phyloP scores from a whole-genome alignment of 2,329 filamentous ascomycete species.

The Nemania sp. region DNA sequence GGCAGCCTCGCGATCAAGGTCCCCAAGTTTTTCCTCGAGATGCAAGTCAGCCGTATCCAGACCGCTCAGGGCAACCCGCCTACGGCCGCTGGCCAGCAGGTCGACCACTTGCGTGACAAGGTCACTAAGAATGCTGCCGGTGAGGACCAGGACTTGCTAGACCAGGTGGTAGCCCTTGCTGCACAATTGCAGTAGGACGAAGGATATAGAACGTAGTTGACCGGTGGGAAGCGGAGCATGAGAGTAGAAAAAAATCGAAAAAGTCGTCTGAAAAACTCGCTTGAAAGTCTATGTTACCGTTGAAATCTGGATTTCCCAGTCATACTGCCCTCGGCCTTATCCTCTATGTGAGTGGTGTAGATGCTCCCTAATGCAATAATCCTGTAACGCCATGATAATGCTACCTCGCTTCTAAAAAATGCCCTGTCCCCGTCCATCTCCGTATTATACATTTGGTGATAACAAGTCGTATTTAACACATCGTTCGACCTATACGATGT shows the following conservation, averaged over 20 bases:
- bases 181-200: constrained; percentile 36
- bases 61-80: constrained; percentile 69
- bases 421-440: constrained; percentile 24
- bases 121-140: constrained; percentile 66
- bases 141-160: constrained; percentile 61
- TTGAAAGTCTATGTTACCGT: neutral
- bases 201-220: neutral
- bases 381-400: constrained; percentile 44
- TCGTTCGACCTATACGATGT: constrained; percentile 73
- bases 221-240: neutral
- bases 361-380: constrained; percentile 19
- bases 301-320: constrained; percentile 11
- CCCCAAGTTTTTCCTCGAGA: constrained; percentile 72
- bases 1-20: constrained; percentile 69
- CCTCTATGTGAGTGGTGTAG: constrained; percentile 34
- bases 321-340: constrained; percentile 6
- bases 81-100: constrained; percentile 62
- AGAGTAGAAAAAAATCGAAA: neutral
- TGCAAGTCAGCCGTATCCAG: constrained; percentile 69
- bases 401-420: constrained; percentile 31
- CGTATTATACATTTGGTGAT: constrained; percentile 80
- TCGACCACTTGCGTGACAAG: constrained; percentile 69
- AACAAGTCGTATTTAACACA: constrained; percentile 93
- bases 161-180: constrained; percentile 59
- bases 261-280: no score